A percentile compares a stretch with the other conserved stretches of the same genome.
phyloP scores from a whole-genome alignment of 257 asterid species.

The Linderniella brevidens region DNA sequence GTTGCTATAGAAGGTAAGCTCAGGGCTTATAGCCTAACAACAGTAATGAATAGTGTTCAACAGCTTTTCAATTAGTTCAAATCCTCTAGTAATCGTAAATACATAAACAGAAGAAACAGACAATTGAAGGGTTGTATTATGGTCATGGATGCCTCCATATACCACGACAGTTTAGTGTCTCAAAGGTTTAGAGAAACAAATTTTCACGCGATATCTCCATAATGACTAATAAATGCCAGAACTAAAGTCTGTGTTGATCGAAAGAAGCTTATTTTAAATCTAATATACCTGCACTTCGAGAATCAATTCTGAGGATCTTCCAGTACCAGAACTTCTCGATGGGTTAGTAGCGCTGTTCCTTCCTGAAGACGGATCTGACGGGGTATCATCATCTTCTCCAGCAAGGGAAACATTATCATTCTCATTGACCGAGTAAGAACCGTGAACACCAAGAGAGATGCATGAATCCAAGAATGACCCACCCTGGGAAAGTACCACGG shows the following conservation, averaged over 20 bases:
- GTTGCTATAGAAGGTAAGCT: conserved; percentile 80
- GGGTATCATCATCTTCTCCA: conserved; percentile 30
- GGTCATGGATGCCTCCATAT: too few species aligned
- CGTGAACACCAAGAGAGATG: conserved; percentile 66
- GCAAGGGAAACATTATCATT: conserved; percentile 55
- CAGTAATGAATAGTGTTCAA: background rate
- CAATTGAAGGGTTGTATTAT: too few species aligned
- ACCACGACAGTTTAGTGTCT: too few species aligned
- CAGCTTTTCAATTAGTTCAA: background rate
- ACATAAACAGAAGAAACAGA: too few species aligned
- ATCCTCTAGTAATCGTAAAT: too few species aligned
- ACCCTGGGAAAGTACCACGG: conserved; percentile 28
- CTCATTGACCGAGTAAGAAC: conserved; percentile 72
- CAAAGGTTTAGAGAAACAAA: too few species aligned
- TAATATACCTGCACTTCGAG: conserved; percentile 79
- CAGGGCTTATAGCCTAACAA: conserved; percentile 89
- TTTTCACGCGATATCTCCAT: too few species aligned
- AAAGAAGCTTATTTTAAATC: conserved; percentile 1
- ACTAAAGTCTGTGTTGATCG: conserved; percentile 2
- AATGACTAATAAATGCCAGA: too few species aligned
- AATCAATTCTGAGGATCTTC: conserved; percentile 42
- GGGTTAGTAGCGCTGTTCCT: conserved; percentile 14
- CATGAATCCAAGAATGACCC: conserved; percentile 77
- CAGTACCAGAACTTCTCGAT: conserved; percentile 25
- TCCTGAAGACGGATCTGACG: conserved; percentile 24